Conservation (phyloP, 306 rosid genomes). For the Psophocarpus tetragonolobus region DNA sequence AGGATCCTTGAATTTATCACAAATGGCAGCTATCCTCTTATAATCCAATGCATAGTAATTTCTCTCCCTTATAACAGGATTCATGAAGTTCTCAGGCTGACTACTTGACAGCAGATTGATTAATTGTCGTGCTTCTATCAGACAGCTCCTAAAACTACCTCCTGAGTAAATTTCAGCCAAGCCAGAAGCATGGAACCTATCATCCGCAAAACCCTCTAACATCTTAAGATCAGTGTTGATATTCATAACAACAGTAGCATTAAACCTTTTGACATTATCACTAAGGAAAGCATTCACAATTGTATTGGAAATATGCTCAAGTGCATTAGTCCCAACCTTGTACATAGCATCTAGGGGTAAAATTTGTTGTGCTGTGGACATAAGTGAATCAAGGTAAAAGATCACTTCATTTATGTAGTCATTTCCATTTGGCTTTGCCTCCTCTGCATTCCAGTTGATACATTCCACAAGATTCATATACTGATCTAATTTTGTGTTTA, state of each 20-base stretch:
- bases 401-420: constrained; percentile 79
- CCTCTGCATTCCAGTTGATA: constrained; percentile 80
- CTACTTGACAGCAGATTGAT: constrained; percentile 80
- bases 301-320: constrained; percentile 72
- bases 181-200: constrained; percentile 66
- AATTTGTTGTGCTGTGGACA: constrained; percentile 89
- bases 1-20: constrained; percentile 88
- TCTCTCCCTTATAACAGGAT: constrained; percentile 89
- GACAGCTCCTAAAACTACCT: constrained; percentile 56
- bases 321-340: constrained; percentile 81
- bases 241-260: constrained; percentile 58
- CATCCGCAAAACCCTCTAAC: constrained; percentile 80
- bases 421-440: constrained; percentile 54
- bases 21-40: constrained; percentile 71
- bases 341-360: constrained; percentile 81
- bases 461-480: constrained; percentile 68
- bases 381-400: constrained; percentile 74
- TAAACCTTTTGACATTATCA: constrained; percentile 83
- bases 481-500: constrained; percentile 70
- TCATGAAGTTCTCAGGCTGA: constrained; percentile 98
- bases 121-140: constrained; percentile 79
- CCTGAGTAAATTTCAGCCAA: constrained; percentile 66
- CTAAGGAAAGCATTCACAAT: constrained; percentile 72
- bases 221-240: constrained; percentile 58
- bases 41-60: constrained; percentile 80